phyloP scores from a whole-genome alignment of 345 rosid species.

The Stellera chamaejasme region DNA sequence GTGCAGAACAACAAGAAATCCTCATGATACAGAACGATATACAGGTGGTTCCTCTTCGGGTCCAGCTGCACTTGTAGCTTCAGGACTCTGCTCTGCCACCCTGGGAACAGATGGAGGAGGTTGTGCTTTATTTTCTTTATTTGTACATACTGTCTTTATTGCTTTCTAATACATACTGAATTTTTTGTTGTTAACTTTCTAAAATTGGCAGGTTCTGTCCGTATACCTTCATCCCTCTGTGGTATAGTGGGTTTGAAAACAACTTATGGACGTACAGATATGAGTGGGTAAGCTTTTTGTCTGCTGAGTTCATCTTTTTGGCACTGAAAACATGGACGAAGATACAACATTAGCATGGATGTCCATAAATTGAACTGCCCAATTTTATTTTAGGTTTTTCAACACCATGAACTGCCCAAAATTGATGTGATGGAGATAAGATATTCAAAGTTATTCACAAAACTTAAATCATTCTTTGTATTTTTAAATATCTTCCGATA shows the following conservation, averaged over 20 bases:
- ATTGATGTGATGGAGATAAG: no score
- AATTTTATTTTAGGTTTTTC: no score
- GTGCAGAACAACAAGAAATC: constrained; percentile 86
- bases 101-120: constrained; percentile 98
- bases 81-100: constrained; percentile 90
- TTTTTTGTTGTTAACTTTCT: constrained; percentile 10
- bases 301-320: background rate
- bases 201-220: constrained; percentile 61
- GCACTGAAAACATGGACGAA: no score
- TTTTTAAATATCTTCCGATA: no score
- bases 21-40: constrained; percentile 75
- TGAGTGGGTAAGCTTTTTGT: constrained; percentile 47
- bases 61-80: constrained; percentile 85
- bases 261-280: constrained; percentile 71
- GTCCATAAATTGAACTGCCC: no score
- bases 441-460: no score
- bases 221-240: constrained; percentile 76
- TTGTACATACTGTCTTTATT: constrained; percentile 7
- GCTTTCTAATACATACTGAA: constrained; percentile 5
- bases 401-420: no score
- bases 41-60: constrained; percentile 97
- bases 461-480: no score
- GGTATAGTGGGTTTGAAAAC: constrained; percentile 87
- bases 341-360: no score
- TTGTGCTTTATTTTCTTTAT: constrained; percentile 21